A percentile compares a stretch with the other conserved stretches of the same genome.
phyloP scores from a whole-genome alignment of 139 green algal genomes.

The Limnomonas spitsbergensis region DNA sequence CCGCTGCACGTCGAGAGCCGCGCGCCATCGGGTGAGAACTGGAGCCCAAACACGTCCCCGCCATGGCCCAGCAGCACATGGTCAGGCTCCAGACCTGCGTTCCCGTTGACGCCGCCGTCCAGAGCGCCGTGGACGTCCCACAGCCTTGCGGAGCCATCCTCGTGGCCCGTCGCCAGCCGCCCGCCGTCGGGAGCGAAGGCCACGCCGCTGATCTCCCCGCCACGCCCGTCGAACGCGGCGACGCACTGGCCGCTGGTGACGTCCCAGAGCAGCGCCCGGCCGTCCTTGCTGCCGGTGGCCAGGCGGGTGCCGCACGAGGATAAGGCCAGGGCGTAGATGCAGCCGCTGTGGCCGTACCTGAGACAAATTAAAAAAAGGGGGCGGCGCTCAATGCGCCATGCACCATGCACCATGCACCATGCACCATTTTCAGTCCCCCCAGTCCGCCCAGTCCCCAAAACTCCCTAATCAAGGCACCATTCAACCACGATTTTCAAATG shows the following conservation, averaged over 20 bases:
- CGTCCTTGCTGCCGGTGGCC: slow-evolving; percentile 6
- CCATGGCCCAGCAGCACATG: slow-evolving; percentile 11
- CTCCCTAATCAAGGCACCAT: too few species aligned
- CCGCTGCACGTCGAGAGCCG: slow-evolving; percentile 79
- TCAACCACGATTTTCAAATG: too few species aligned
- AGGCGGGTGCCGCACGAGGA: not conserved
- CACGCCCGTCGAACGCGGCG: not conserved
- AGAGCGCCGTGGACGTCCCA: not conserved
- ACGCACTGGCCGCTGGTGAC: slow-evolving; percentile 7
- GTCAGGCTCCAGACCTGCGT: not conserved
- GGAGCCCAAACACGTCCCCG: slow-evolving; percentile 61
- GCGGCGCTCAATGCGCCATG: too few species aligned
- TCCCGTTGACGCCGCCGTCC: not conserved
- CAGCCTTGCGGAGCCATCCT: slow-evolving; percentile 10
- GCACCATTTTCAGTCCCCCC: too few species aligned
- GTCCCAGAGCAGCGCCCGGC: not conserved
- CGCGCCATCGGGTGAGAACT: slow-evolving; percentile 64
- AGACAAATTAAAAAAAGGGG: too few species aligned
- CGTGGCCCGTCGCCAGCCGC: slow-evolving; percentile 10
- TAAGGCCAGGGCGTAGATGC: not conserved
- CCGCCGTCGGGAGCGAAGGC: slow-evolving; percentile 8
- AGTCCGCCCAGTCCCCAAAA: too few species aligned
- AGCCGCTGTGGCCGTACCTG: not conserved
- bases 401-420: too few species aligned
- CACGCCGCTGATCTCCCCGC: slow-evolving; percentile 7